phyloP scores from a whole-genome alignment of 1,139 yeast genomes.

The Pichia sp. region DNA sequence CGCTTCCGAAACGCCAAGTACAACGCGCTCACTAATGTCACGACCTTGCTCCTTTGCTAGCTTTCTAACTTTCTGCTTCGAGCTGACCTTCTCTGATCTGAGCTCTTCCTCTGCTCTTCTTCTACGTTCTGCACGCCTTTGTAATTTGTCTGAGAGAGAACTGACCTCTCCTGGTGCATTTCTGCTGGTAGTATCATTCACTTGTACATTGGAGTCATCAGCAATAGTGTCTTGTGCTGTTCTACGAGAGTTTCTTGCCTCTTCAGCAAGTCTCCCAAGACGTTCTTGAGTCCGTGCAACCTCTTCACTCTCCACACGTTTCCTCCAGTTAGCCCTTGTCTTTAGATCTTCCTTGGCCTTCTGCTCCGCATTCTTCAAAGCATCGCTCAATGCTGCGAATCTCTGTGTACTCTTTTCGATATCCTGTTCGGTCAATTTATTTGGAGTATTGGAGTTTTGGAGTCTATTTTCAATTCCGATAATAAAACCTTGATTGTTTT shows the following conservation, averaged over 20 bases:
- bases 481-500: slow-evolving; percentile 87
- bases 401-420: slow-evolving; percentile 50
- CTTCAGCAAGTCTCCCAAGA: slow-evolving; percentile 54
- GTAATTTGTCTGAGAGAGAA: background rate
- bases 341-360: slow-evolving; percentile 69
- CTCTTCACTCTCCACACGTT: slow-evolving; percentile 51
- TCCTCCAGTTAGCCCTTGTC: slow-evolving; percentile 53
- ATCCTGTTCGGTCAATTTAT: slow-evolving; percentile 34
- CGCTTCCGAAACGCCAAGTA: slow-evolving; percentile 42
- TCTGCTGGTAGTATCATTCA: background rate
- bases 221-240: slow-evolving; percentile 8
- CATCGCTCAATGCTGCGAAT: slow-evolving; percentile 61
- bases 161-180: background rate
- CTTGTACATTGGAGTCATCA: background rate
- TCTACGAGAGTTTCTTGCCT: slow-evolving; percentile 37
- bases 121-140: slow-evolving; percentile 41
- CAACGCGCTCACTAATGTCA: slow-evolving; percentile 52
- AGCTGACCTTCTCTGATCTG: slow-evolving; percentile 41
- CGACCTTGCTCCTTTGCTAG: slow-evolving; percentile 45
- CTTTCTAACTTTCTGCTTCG: slow-evolving; percentile 40
- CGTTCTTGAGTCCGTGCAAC: slow-evolving; percentile 56
- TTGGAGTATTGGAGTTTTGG: slow-evolving; percentile 33
- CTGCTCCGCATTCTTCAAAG: slow-evolving; percentile 70
- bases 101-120: slow-evolving; percentile 44
- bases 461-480: slow-evolving; percentile 76